Percentiles rank a stretch among this genome's conserved stretches.
These are phyloP conservation scores for Diplodia scrobiculata DNA, from an alignment of 2,329 filamentous ascomycete species.

Conservation along the genomic window DNA sequence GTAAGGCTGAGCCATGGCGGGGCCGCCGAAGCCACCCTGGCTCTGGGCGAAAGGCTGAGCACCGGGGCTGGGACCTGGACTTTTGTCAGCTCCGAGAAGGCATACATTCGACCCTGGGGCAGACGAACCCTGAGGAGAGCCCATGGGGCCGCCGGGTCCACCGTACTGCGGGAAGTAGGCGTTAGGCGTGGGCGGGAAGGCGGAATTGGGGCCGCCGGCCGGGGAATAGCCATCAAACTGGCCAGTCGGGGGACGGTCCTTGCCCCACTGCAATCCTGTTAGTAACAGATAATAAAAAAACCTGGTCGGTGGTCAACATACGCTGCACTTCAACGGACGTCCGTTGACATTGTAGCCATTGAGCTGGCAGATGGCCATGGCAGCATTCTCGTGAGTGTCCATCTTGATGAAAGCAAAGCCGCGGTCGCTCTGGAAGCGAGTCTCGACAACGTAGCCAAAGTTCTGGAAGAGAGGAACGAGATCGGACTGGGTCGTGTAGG, in stretches of 20 bases:
- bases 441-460: conserved; percentile 96
- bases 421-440: conserved; percentile 94
- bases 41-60: conserved; percentile 63
- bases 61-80: conserved; percentile 58
- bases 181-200: conserved; percentile 75
- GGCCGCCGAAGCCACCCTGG: conserved; percentile 65
- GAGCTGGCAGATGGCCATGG: conserved; percentile 97
- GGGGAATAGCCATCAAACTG: conserved; percentile 82
- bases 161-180: conserved; percentile 93
- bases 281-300: conserved; percentile 33
- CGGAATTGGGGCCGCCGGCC: conserved; percentile 66
- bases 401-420: conserved; percentile 99
- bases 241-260: conserved; percentile 89
- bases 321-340: conserved; percentile 94
- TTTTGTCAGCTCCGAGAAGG: conserved; percentile 40
- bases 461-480: conserved; percentile 98
- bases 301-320: conserved; percentile 59
- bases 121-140: conserved; percentile 58
- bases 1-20: conserved; percentile 54
- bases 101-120: conserved; percentile 33
- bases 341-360: conserved; percentile 98
- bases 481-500: conserved; percentile 95
- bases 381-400: conserved; percentile 96
- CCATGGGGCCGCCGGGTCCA: conserved; percentile 64
- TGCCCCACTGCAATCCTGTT: conserved; percentile 76